Percentiles rank a stretch among this genome's conserved stretches.
Evolutionary conservation across 768 basidiomycete species (phyloP).

Genomic region (Dioszegia hungarica): DNA sequence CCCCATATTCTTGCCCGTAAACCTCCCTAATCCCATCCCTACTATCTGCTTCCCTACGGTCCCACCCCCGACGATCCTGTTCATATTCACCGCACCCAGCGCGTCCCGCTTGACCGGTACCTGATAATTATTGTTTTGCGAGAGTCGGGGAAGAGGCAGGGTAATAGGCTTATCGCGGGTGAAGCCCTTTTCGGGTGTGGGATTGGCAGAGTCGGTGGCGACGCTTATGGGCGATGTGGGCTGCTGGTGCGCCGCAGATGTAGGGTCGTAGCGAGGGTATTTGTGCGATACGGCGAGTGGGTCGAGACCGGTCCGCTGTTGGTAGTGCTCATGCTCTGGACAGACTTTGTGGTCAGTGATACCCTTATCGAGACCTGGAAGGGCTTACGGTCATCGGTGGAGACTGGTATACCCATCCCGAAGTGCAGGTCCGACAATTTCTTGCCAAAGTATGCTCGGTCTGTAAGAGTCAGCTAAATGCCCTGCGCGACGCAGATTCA

Average conservation of each 20-base stretch:
- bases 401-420: slow-evolving; percentile 32
- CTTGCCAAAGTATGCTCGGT: slow-evolving; percentile 23
- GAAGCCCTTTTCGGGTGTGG: neutral
- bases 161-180: neutral
- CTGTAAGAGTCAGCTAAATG: slow-evolving; percentile 13
- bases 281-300: slow-evolving; percentile 11
- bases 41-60: neutral
- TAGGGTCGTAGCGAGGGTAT: neutral
- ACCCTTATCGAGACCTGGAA: too few relatives aligned
- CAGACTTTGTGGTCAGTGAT: slow-evolving; percentile 19
- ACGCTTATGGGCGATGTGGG: neutral
- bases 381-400: slow-evolving; percentile 18
- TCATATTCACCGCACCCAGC: neutral
- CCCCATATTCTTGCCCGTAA: neutral
- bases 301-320: slow-evolving; percentile 25
- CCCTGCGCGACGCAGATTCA: neutral
- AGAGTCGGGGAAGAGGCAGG: neutral
- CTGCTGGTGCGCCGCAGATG: neutral
- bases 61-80: neutral
- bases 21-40: slow-evolving; percentile 1
- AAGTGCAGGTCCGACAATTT: slow-evolving; percentile 26
- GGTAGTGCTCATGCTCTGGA: slow-evolving; percentile 40
- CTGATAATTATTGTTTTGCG: too few relatives aligned
- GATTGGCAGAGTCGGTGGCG: neutral
- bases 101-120: neutral